phyloP scores from a whole-genome alignment of 306 rosid genomes.

The Psophocarpus tetragonolobus region DNA sequence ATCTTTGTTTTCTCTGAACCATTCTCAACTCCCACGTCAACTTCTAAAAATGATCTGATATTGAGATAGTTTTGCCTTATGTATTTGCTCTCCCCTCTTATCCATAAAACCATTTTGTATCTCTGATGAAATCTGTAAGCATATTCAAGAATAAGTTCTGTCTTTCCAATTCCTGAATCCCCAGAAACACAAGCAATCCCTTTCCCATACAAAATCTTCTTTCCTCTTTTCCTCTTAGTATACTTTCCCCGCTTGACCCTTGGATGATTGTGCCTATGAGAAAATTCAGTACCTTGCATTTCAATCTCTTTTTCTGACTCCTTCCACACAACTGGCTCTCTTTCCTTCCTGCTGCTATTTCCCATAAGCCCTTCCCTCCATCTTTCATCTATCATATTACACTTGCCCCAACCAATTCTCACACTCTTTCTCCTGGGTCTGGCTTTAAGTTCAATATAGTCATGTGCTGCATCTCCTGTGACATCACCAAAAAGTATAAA shows the following conservation, averaged over 20 bases:
- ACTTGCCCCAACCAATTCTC: slow-evolving; percentile 68
- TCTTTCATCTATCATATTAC: slow-evolving; percentile 58
- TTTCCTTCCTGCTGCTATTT: slow-evolving; percentile 56
- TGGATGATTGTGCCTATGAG: slow-evolving; percentile 48
- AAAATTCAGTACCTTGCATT: slow-evolving; percentile 66
- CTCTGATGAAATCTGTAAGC: slow-evolving; percentile 88
- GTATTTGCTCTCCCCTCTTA: slow-evolving; percentile 84
- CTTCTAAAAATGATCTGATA: slow-evolving; percentile 73
- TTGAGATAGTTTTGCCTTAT: slow-evolving; percentile 81
- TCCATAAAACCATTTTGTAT: slow-evolving; percentile 87
- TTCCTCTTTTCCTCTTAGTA: slow-evolving; percentile 58
- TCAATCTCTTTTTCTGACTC: slow-evolving; percentile 85
- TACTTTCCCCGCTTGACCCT: slow-evolving; percentile 61
- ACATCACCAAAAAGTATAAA: slow-evolving; percentile 81
- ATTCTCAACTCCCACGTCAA: slow-evolving; percentile 82
- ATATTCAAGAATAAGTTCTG: slow-evolving; percentile 86
- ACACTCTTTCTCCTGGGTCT: slow-evolving; percentile 66
- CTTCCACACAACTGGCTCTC: slow-evolving; percentile 86
- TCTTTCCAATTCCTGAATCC: slow-evolving; percentile 84
- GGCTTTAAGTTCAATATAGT: slow-evolving; percentile 82
- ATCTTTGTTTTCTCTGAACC: slow-evolving; percentile 59
- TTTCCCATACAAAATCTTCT: slow-evolving; percentile 71
- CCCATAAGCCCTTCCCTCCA: slow-evolving; percentile 46
- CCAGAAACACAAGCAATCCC: slow-evolving; percentile 89
- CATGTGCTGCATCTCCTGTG: slow-evolving; percentile 72